phyloP scores from a whole-genome alignment of 495 filamentous ascomycete species.

The Letharia columbiana region DNA sequence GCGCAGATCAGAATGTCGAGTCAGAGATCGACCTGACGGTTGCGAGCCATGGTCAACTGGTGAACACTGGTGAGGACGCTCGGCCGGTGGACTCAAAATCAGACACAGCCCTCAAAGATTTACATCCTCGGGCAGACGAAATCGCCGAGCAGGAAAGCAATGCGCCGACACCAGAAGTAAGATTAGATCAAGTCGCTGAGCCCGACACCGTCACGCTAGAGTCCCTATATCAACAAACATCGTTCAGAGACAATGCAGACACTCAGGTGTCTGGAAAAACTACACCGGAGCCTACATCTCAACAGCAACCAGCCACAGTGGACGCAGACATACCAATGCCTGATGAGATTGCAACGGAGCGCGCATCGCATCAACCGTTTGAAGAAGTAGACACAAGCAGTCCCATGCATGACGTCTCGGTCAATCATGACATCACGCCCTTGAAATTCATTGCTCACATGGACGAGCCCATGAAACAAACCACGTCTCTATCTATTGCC shows the following conservation, averaged over 20 bases:
- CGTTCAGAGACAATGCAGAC: not conserved
- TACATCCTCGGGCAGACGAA: not conserved
- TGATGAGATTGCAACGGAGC: not conserved
- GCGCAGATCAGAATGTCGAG: not conserved
- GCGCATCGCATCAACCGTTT: not conserved
- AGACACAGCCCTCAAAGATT: not conserved
- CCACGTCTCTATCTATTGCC: not conserved
- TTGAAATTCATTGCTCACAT: not conserved
- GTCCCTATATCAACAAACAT: not conserved
- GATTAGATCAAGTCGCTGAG: not conserved
- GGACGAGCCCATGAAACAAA: not conserved
- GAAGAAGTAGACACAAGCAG: not conserved
- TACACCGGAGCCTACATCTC: not conserved
- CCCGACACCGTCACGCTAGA: not conserved
- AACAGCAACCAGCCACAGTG: not conserved
- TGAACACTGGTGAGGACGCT: not conserved
- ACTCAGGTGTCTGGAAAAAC: not conserved
- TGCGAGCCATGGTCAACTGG: not conserved
- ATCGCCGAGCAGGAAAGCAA: not conserved
- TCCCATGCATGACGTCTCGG: not conserved
- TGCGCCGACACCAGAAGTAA: not conserved
- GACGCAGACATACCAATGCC: not conserved
- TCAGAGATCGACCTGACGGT: not conserved
- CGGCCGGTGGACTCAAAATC: not conserved
- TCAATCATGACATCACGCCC: not conserved